Evolutionary conservation across 192 early-diverging fungal genomes (phyloP).

Genomic region (Coemansia sp.): DNA sequence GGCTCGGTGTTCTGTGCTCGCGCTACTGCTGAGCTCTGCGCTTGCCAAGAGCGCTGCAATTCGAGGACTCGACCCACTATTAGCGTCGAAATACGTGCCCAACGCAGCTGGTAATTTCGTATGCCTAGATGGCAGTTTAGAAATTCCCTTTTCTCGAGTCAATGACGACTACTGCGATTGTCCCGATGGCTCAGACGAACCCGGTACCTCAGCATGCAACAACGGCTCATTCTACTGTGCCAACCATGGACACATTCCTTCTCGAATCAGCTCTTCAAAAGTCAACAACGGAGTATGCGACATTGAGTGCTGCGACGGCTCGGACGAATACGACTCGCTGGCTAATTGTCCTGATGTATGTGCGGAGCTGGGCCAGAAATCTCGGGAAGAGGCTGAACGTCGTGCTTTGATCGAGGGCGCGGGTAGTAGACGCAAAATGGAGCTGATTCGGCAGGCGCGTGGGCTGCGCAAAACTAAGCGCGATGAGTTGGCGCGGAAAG

Average conservation of each 20-base stretch:
- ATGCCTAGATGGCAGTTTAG: conserved; percentile 76
- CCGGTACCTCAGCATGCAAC: conserved; percentile 92
- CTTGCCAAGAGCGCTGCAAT: background rate
- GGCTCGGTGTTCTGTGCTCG: background rate
- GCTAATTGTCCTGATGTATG: conserved; percentile 79
- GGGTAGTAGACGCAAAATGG: conserved; percentile 22
- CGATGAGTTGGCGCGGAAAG: conserved; percentile 22
- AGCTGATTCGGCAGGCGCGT: conserved; percentile 29
- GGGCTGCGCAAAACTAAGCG: conserved; percentile 30
- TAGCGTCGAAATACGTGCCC: conserved; percentile 24
- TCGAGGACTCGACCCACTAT: conserved; percentile 44
- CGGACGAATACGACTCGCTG: conserved; percentile 76
- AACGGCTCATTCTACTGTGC: conserved; percentile 81
- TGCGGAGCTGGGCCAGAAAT: conserved; percentile 58
- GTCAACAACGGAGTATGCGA: conserved; percentile 98
- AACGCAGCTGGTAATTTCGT: conserved; percentile 49
- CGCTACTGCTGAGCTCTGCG: background rate
- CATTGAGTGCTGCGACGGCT: conserved; percentile 94
- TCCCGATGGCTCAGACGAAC: conserved; percentile 92
- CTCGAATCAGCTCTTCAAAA: conserved; percentile 65
- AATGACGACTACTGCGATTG: conserved; percentile 99
- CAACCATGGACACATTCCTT: conserved; percentile 76
- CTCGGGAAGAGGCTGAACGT: conserved; percentile 23
- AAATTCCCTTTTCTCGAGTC: conserved; percentile 71
- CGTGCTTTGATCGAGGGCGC: conserved; percentile 9